Conservation (phyloP, 1,284 basidiomycete species). For the Malassezia arunalokei region DNA sequence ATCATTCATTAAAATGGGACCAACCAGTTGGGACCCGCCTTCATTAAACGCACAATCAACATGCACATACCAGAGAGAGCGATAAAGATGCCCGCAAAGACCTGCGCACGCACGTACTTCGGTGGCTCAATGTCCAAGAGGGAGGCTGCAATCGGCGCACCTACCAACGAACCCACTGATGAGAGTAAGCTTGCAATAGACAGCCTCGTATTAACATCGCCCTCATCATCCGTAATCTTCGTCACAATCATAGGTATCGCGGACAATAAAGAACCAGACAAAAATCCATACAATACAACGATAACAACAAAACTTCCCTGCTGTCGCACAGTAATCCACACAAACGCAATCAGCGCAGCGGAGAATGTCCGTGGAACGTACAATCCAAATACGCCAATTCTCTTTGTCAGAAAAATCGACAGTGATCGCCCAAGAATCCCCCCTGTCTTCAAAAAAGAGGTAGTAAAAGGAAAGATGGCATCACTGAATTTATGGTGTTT, state of each 20-base stretch:
- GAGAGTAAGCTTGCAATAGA: slow-evolving; percentile 3
- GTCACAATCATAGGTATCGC: slow-evolving; percentile 15
- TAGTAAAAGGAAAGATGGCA: background rate
- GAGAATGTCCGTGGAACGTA: slow-evolving; percentile 36
- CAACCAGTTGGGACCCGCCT: background rate
- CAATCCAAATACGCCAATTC: slow-evolving; percentile 44
- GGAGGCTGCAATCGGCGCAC: slow-evolving; percentile 20
- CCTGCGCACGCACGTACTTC: background rate
- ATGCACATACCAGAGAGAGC: background rate
- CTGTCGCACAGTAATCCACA: slow-evolving; percentile 7
- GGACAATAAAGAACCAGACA: slow-evolving; percentile 28
- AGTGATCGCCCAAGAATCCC: slow-evolving; percentile 42
- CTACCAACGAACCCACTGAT: slow-evolving; percentile 16
- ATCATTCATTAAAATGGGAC: no score
- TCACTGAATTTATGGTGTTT: background rate
- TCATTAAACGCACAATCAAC: background rate
- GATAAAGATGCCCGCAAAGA: background rate
- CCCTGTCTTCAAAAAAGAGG: slow-evolving; percentile 25
- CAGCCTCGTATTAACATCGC: slow-evolving; percentile 3
- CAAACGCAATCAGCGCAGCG: slow-evolving; percentile 30
- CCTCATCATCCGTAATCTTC: slow-evolving; percentile 4
- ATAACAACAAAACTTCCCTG: slow-evolving; percentile 18
- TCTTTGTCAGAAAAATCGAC: slow-evolving; percentile 43
- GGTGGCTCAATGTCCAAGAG: slow-evolving; percentile 6
- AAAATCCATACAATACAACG: slow-evolving; percentile 28